Conservation (phyloP, 2,329 filamentous ascomycete genomes). For the Fusarium nanum region DNA sequence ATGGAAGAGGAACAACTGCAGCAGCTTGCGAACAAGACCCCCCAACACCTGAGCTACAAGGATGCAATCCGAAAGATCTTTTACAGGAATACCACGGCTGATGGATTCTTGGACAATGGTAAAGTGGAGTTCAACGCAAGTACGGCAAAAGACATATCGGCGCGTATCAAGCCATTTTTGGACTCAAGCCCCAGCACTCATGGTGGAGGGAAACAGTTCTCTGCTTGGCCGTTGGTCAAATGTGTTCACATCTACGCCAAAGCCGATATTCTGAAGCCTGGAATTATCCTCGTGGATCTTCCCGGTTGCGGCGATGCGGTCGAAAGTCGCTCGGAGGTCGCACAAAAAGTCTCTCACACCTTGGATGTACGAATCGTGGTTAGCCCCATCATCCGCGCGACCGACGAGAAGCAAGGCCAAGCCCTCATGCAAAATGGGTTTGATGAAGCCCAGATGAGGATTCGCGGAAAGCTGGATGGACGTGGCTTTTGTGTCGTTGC, state of each 20-base stretch:
- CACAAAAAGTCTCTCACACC: constrained; percentile 24
- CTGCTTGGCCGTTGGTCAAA: constrained; percentile 53
- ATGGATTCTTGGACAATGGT: no score
- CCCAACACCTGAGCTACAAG: no score
- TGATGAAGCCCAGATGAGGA: constrained; percentile 43
- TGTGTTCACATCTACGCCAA: constrained; percentile 58
- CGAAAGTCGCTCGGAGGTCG: constrained; percentile 43
- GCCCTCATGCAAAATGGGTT: constrained; percentile 42
- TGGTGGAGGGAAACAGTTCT: constrained; percentile 23
- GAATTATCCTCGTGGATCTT: constrained; percentile 64
- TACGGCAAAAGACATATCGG: constrained; percentile 10
- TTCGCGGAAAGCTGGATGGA: constrained; percentile 45
- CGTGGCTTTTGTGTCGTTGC: constrained; percentile 43
- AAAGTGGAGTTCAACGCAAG: not conserved
- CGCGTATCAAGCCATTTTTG: constrained; percentile 44
- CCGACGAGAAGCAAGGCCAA: constrained; percentile 42
- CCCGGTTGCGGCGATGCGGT: constrained; percentile 62
- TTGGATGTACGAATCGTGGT: constrained; percentile 48
- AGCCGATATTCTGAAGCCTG: constrained; percentile 58
- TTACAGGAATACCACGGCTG: constrained; percentile 22
- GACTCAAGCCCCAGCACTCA: constrained; percentile 35
- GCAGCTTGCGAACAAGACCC: not conserved
- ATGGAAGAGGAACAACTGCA: constrained; percentile 15
- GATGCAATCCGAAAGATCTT: constrained; percentile 21
- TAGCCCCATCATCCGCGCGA: constrained; percentile 39